Evolutionary conservation across 1,284 basidiomycete species (phyloP).

Genomic region (Pyrrhoderma lamaoense): DNA sequence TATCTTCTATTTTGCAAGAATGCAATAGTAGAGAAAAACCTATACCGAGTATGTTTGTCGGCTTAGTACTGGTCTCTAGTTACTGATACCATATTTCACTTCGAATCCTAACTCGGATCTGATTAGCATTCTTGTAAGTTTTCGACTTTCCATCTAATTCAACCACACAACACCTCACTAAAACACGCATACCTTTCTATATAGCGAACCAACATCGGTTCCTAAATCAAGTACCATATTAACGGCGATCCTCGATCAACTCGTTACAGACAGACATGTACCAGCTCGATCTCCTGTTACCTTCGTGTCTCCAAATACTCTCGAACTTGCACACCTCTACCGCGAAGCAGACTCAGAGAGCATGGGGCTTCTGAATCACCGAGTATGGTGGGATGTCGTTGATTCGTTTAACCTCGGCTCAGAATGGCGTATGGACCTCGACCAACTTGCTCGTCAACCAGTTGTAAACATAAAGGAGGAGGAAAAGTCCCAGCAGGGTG

Average conservation of each 20-base stretch:
- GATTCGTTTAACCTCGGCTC: constrained; percentile 56
- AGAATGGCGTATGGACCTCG: constrained; percentile 58
- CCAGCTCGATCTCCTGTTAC: constrained; percentile 42
- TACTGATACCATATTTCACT: not conserved
- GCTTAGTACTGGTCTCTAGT: not conserved
- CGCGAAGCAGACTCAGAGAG: constrained; percentile 39
- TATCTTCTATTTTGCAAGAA: constrained; percentile 7
- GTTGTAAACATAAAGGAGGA: constrained; percentile 23
- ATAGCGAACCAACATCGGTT: constrained; percentile 82
- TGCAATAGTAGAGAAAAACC: constrained; percentile 32
- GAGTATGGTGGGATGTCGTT: constrained; percentile 57
- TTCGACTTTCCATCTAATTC: not conserved
- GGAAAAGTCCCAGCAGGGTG: constrained; percentile 26
- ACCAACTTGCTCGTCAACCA: constrained; percentile 44
- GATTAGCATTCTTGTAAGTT: constrained; percentile 18
- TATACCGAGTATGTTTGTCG: constrained; percentile 50
- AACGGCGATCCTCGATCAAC: constrained; percentile 43
- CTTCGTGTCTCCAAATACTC: constrained; percentile 72
- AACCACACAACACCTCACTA: constrained; percentile 11
- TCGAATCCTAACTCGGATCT: not conserved
- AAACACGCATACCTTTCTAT: too few species aligned
- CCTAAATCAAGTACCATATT: constrained; percentile 70
- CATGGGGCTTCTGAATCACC: constrained; percentile 42
- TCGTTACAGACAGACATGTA: constrained; percentile 21
- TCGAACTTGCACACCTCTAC: constrained; percentile 70